A percentile compares a stretch with the other conserved stretches of the same genome.
Conservation (phyloP, 257 asterid species). For the Forsythia suspensa region DNA sequence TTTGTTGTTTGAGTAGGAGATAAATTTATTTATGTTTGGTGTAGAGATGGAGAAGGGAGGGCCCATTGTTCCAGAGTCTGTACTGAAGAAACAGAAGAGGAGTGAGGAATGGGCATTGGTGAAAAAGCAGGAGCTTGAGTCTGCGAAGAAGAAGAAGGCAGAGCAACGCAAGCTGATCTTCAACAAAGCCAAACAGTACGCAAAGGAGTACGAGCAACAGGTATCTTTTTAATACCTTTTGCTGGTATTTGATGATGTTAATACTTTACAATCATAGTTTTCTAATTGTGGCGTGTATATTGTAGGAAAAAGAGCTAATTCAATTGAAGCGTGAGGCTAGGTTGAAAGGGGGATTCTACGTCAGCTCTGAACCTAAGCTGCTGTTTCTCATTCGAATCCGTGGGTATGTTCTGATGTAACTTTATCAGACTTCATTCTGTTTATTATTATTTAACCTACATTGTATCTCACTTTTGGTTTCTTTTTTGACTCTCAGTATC, state of each 20-base stretch:
- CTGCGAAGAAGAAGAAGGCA: constrained; percentile 39
- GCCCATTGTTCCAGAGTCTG: constrained; percentile 44
- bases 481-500: constrained; percentile 28
- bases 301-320: constrained; percentile 50
- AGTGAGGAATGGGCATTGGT: constrained; percentile 55
- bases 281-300: background rate
- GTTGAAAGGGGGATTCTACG: constrained; percentile 59
- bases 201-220: constrained; percentile 45
- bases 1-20: background rate
- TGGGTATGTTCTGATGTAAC: constrained; percentile 37
- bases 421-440: background rate
- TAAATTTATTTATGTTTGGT: constrained; percentile 1
- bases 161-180: constrained; percentile 44
- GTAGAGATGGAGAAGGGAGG: constrained; percentile 41
- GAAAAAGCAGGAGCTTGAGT: constrained; percentile 42
- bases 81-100: constrained; percentile 55
- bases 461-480: background rate
- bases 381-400: constrained; percentile 54
- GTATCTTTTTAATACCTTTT: constrained; percentile 2
- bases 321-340: constrained; percentile 62
- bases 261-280: background rate
- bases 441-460: constrained; percentile 3
- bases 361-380: constrained; percentile 53
- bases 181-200: constrained; percentile 45
- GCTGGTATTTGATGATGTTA: background rate